Evolutionary conservation across 2,329 filamentous ascomycete species (phyloP), one percentile per base, ranked within the genome.

Genomic region (Colletotrichum tropicicola): DNA sequence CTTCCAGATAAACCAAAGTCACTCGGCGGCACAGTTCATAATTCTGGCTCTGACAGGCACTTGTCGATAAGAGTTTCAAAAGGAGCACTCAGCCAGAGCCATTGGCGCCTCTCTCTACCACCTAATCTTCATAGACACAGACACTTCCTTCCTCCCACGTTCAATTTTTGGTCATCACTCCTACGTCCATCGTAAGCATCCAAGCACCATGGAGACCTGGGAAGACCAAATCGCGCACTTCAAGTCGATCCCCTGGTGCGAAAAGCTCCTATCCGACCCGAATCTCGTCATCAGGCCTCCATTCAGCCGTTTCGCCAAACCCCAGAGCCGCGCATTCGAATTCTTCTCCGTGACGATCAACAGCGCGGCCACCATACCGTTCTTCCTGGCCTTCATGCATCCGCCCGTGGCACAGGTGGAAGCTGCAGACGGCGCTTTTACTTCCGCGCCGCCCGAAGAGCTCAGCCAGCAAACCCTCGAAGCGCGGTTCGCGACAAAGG

Each of bases 201-300:
- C n/a, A n/a, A n/a, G n/a, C 12, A 13, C 2, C 17, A 55, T 55
- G 39, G 13, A 30, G 17, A 6, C 37, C 0, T 23, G 10, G 6
- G 27, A 54, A 6, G 12, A 35, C 27, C 39, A 44, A 21, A 19
- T 55, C 8, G 52, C 19, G 19, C 39, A 55, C 17, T 44, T 55
- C 27, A 23, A 44, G 15, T 7, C 23, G 17, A 35, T 44, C 2
- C 7, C 17, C 2, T 55, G 8, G 27, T 55, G 52, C 27, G 37
- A 25, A 10, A 25, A 55, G 15, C 1, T 44, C 5, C 25, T 55
- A 3, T 55, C 39, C 1, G 13, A 17, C n/a, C 51, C 17, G 15
- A 21, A 13, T 1, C 52, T 45, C 25, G 30, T 32, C 17, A 5
- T 45, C 17, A 30, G 8, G n/a, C 8, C 19, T 17, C 39, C 27